Conservation (phyloP, 1,284 basidiomycete species). For the Bjerkandera adusta region DNA sequence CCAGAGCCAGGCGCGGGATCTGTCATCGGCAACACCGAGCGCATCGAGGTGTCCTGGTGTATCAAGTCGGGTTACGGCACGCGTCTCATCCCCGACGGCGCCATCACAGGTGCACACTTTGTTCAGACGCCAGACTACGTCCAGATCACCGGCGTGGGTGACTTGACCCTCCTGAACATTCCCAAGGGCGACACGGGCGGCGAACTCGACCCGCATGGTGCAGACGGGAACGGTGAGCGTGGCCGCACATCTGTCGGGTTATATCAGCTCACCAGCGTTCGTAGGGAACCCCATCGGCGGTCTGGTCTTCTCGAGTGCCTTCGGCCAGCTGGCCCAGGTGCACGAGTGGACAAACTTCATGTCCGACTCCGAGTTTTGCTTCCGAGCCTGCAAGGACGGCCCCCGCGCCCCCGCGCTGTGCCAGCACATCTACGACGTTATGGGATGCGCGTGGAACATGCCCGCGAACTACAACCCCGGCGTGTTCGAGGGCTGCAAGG, state of each 20-base stretch:
- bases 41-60: conserved; percentile 71
- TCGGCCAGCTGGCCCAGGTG: conserved; percentile 56
- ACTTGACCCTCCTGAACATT: conserved; percentile 67
- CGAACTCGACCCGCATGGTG: conserved; percentile 61
- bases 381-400: conserved; percentile 70
- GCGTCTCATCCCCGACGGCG: conserved; percentile 73
- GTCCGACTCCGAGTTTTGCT: conserved; percentile 61
- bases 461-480: conserved; percentile 59
- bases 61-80: conserved; percentile 63
- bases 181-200: conserved; percentile 59
- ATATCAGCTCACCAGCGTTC: background rate
- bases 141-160: conserved; percentile 65
- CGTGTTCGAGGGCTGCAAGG: conserved; percentile 55
- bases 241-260: background rate
- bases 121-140: conserved; percentile 68
- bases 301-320: conserved; percentile 70
- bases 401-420: conserved; percentile 58
- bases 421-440: conserved; percentile 64
- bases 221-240: conserved; percentile 49
- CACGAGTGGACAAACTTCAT: conserved; percentile 74
- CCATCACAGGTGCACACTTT: conserved; percentile 73
- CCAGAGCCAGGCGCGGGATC: conserved; percentile 52
- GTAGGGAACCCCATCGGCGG: conserved; percentile 67
- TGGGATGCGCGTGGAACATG: conserved; percentile 71
- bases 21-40: conserved; percentile 58